Evolutionary conservation across 2,329 filamentous ascomycete genomes (phyloP).

Genomic region (Penicillium sp.): DNA sequence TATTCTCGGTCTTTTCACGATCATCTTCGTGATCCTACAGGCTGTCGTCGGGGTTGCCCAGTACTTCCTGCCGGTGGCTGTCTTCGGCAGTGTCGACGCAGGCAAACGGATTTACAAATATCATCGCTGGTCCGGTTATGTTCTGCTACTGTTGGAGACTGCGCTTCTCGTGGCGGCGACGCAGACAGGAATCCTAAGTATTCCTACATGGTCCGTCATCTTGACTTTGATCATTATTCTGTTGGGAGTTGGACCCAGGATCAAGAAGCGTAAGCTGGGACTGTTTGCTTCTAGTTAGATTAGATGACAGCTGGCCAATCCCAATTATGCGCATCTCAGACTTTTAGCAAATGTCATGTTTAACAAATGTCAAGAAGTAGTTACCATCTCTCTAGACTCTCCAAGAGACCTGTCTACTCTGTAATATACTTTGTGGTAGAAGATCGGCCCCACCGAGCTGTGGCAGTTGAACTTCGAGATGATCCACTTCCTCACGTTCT

Average conservation of each 20-base stretch:
- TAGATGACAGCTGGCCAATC: too few relatives aligned
- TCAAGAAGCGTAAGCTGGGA: conserved; percentile 83
- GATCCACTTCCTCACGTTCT: conserved; percentile 8
- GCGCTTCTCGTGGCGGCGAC: conserved; percentile 76
- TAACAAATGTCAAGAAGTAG: too few relatives aligned
- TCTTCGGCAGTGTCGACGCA: conserved; percentile 78
- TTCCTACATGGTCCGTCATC: conserved; percentile 77
- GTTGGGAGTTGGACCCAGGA: conserved; percentile 73
- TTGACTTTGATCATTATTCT: conserved; percentile 69
- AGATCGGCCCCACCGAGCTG: too few relatives aligned
- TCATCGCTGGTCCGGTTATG: conserved; percentile 78
- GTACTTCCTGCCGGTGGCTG: conserved; percentile 68
- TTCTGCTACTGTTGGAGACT: conserved; percentile 70
- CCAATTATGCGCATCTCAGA: not conserved
- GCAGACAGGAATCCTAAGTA: conserved; percentile 69
- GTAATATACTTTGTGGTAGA: too few relatives aligned
- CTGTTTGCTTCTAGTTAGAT: conserved; percentile 11
- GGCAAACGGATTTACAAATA: conserved; percentile 90
- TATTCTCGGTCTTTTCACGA: conserved; percentile 78
- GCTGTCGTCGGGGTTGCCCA: conserved; percentile 80
- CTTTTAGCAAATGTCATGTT: too few relatives aligned
- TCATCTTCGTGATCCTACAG: conserved; percentile 72
- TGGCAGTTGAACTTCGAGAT: too few relatives aligned
- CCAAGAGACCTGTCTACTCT: too few relatives aligned
- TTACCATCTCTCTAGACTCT: too few relatives aligned